Conservation (phyloP, 2,329 filamentous ascomycete genomes). For the Cadophora sp. region DNA sequence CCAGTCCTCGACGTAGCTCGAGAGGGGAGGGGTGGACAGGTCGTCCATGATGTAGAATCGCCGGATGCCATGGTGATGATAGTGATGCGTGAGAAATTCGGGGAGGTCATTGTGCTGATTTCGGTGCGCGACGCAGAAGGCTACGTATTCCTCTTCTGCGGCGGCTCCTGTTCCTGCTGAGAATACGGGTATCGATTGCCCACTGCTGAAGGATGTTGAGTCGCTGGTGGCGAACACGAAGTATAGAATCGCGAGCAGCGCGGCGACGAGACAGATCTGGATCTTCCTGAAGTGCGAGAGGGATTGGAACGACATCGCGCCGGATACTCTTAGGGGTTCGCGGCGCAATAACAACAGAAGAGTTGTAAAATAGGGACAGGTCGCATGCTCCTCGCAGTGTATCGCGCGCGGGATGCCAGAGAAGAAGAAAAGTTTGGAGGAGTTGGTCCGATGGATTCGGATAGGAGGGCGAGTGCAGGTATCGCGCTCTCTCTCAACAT, state of each 20-base stretch:
- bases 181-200: not conserved
- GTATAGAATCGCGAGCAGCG: conserved; percentile 1
- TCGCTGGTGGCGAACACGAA: not conserved
- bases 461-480: not conserved
- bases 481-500: too few relatives aligned
- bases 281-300: conserved; percentile 7
- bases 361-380: not conserved
- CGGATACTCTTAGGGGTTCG: not conserved
- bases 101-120: conserved; percentile 38
- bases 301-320: not conserved
- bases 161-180: not conserved
- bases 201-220: not conserved
- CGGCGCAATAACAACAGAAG: not conserved
- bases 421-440: not conserved
- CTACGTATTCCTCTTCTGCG: conserved; percentile 36
- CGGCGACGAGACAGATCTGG: conserved; percentile 12
- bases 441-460: not conserved
- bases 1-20: conserved; percentile 27
- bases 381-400: not conserved
- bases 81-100: conserved; percentile 42
- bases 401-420: not conserved
- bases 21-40: conserved; percentile 37
- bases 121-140: conserved; percentile 41
- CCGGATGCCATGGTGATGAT: conserved; percentile 39
- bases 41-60: conserved; percentile 45